Base-by-base conservation (phyloP, 805 yeast genomes). In the Kazachstania bromeliacearum region DNA sequence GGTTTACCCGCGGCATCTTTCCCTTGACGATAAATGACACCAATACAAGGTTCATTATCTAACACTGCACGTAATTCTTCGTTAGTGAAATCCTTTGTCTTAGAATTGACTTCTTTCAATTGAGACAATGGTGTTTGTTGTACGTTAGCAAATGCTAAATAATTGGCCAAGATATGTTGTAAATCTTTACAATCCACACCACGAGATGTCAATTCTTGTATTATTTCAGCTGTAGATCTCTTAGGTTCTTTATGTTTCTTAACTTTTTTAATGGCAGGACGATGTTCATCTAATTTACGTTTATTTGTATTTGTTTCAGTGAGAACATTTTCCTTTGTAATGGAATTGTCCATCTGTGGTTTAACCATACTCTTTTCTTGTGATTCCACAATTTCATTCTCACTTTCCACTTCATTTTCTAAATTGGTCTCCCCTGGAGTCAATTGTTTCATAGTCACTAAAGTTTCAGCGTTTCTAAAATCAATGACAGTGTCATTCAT, bases 1-100 rank as follows among this genome's bases (percentile, higher is more conserved):
- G 84, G 87, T 58, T 87, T 85, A 12, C 97, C 98, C 2, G 96
- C 94, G 4, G 97, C 96, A 59, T 92, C 97, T 57, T 87, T 88
- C 33, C 96, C 96, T 41, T 71, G 69, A 59, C 97, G 79, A 50
- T 75, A 73, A 42, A 92, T 88, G 9, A 83, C 81, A 13, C 97
- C 97, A 39, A 89, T 70, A 14, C 40, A 40, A 4, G 57, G 47
- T 28, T 62, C 56, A 28, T 68, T 62, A 10, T 60, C 57, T 23
- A 72, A 50, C 3, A 73, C 43, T 16, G 70, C 67, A 42, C 75
- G 65, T 18, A 73, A 45, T 49, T 73, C 74, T 20, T 59, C 52
- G 34, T 64, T 63, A 5, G 70, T 49, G 31, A 80, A 53, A 4
- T 61, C 57, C 7, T 71, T 65, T 4, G 80, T 72, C 6, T 63